Base-by-base conservation (phyloP, 352 stramenopile species). In the Globisporangium abappressorium region DNA sequence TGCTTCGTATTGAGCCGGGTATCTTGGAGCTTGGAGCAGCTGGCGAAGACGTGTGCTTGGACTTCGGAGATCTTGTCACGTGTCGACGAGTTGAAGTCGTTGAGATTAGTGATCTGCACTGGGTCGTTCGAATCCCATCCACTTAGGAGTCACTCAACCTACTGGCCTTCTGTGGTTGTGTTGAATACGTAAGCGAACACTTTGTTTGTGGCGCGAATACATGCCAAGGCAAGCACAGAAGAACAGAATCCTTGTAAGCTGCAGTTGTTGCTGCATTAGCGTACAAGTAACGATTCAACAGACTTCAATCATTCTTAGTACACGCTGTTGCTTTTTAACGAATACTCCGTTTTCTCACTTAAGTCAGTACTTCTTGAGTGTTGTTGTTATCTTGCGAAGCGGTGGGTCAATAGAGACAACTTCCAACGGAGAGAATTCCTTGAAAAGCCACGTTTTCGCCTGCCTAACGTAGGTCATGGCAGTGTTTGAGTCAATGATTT, bases 241-340 rank as follows among this genome's bases (percentile, higher is more conserved):
- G 51, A 3, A 69, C 70, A 14, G 70, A 61, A 54, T 85, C 69
- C 57, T 85, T 65, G 59, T 79, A 79, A 59, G 78, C 73, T 18
- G 4, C 54, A 55, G 38, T 30, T 8, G 6, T 63, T 5, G 24
- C 49, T 7, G 66, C 71, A 38, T 26, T 71, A 1, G 63, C 14
- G 53, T 80, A 80, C 34, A 84, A 54, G 41, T 73, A 70, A 7
- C 26, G 18, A 30, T 70, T 68, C 47, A 75, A 43, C 24, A 38
- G 46, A 38, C 53, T 3, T 47, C 75, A 62, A 57, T 77, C 56
- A 4, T 65, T 49, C 38, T 81, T 81, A 4, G 63, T 75, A 65
- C 73, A 85, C n/a, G 54, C 69, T 14, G 12, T 62, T 15, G 71
- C 69, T 64, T 83, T 76, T 80, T 79, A 18, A 77, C 57, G 5